phyloP scores from a whole-genome alignment of 352 stramenopile genomes.

The Globisporangium cystogenes region DNA sequence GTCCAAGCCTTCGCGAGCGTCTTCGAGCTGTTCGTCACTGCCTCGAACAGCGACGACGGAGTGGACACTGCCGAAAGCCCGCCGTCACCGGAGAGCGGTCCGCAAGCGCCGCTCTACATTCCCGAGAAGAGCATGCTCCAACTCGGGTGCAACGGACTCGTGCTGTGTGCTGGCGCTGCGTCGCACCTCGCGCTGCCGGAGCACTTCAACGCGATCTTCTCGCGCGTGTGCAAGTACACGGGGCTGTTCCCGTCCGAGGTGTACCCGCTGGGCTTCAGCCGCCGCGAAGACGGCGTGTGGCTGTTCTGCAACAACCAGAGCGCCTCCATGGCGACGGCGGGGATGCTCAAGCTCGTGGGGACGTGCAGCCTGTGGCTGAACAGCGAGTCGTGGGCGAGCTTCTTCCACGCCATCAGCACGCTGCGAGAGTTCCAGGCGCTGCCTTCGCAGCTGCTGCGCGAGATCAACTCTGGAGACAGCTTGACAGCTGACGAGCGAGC shows the following conservation, averaged over 20 bases:
- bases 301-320: conserved; percentile 71
- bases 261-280: conserved; percentile 59
- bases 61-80: conserved; percentile 16
- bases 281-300: conserved; percentile 42
- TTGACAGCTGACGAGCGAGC: conserved; percentile 41
- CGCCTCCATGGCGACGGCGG: conserved; percentile 55
- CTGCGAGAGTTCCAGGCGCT: conserved; percentile 64
- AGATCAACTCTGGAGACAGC: background rate
- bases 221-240: conserved; percentile 58
- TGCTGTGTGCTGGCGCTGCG: conserved; percentile 54
- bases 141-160: conserved; percentile 71
- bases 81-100: background rate
- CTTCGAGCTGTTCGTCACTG: conserved; percentile 66
- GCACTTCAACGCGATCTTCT: conserved; percentile 60
- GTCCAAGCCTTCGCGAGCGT: conserved; percentile 60
- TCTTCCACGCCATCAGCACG: conserved; percentile 54
- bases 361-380: conserved; percentile 48
- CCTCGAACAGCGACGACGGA: conserved; percentile 43
- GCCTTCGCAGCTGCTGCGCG: conserved; percentile 36
- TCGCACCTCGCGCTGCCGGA: conserved; percentile 46
- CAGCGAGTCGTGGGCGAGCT: conserved; percentile 49
- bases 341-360: conserved; percentile 61
- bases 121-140: conserved; percentile 70
- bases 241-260: conserved; percentile 46
- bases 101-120: conserved; percentile 45